Conservation (phyloP, 75 land plant species). For the Picea glauca region DNA sequence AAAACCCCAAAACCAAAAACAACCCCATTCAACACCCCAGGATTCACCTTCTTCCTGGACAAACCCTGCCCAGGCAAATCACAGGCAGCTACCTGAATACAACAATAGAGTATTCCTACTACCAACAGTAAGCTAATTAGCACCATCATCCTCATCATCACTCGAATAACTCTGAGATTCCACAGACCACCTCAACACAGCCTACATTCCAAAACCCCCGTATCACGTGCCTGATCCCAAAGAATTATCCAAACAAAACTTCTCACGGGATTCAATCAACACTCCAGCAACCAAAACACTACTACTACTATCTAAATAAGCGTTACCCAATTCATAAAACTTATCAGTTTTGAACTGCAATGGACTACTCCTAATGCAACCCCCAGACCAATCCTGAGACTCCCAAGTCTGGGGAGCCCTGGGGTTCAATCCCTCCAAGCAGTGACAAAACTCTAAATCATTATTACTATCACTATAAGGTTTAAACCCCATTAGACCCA, state of each 20-base stretch:
- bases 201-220: conserved; percentile 3
- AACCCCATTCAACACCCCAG: not conserved
- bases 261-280: too few species aligned
- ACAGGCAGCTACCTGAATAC: not conserved
- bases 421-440: conserved; percentile 20
- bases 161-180: conserved; percentile 5
- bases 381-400: conserved; percentile 14
- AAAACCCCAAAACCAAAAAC: not conserved
- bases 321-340: conserved; percentile 4
- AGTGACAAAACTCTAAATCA: conserved; percentile 11
- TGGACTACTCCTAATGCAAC: conserved; percentile 16
- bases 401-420: conserved; percentile 14
- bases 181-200: conserved; percentile 2
- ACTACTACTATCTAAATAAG: not conserved
- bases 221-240: conserved; percentile 27
- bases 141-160: not conserved
- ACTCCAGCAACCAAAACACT: too few species aligned
- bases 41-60: not conserved
- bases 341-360: conserved; percentile 8
- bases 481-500: conserved; percentile 31
- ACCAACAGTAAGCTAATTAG: not conserved
- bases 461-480: conserved; percentile 23
- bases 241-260: conserved; percentile 25
- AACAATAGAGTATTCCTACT: not conserved
- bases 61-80: not conserved